Evolutionary conservation across 345 rosid species (phyloP).

Genomic region (Crucihimalaya himalaica): DNA sequence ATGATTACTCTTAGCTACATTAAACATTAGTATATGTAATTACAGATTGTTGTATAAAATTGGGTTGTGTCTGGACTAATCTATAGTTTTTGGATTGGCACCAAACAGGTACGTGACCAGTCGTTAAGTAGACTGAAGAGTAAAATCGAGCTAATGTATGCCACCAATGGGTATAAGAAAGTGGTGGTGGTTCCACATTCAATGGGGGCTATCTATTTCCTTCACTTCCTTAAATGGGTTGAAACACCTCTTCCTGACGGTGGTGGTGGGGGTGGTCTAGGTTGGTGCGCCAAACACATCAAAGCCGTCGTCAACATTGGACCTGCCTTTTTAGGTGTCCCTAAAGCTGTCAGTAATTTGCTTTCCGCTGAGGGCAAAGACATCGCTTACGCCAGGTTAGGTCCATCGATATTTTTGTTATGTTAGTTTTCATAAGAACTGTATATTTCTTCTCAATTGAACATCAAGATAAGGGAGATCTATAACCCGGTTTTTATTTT

Average conservation of each 20-base stretch:
- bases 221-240: constrained; percentile 87
- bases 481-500: neutral
- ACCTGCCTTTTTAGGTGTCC: constrained; percentile 68
- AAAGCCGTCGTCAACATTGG: constrained; percentile 70
- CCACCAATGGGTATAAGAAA: constrained; percentile 59
- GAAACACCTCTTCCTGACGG: constrained; percentile 64
- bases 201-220: constrained; percentile 74
- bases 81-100: constrained; percentile 24
- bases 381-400: constrained; percentile 55
- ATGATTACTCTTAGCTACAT: neutral
- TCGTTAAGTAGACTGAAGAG: constrained; percentile 77
- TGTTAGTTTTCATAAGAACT: neutral
- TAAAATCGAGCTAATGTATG: constrained; percentile 68
- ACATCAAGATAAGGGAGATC: neutral
- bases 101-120: constrained; percentile 64
- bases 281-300: constrained; percentile 73
- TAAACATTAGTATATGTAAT: neutral
- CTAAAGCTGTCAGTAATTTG: constrained; percentile 60
- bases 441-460: neutral
- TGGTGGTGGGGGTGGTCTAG: constrained; percentile 65
- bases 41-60: neutral
- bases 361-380: constrained; percentile 67
- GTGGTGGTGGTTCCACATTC: constrained; percentile 87
- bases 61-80: constrained; percentile 27
- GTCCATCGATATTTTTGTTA: neutral